A percentile compares a stretch with the other conserved stretches of the same genome.
These are phyloP conservation scores for Gracilaria domingensis DNA, from an alignment of 23 red algal genomes.

Conservation along the genomic window DNA sequence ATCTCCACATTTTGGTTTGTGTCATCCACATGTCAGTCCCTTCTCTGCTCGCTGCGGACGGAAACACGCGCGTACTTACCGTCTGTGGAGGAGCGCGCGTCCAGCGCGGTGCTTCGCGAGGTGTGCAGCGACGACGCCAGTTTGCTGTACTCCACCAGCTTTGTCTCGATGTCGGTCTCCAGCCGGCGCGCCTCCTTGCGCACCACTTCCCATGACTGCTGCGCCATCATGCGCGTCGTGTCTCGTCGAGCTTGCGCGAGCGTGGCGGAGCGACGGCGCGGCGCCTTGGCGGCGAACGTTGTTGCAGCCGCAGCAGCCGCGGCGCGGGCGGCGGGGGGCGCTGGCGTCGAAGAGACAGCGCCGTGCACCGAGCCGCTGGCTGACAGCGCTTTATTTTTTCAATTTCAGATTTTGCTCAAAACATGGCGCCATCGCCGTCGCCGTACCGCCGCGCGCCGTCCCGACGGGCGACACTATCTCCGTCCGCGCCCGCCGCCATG, in stretches of 20 bases:
- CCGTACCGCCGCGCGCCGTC: too few species aligned
- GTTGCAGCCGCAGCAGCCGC: too few species aligned
- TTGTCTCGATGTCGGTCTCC: conserved; percentile 87
- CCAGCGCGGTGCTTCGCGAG: conserved; percentile 25
- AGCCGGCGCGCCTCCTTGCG: conserved; percentile 92
- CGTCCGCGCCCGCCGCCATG: not conserved
- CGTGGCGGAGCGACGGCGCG: too few species aligned
- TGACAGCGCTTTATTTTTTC: conserved; percentile 16
- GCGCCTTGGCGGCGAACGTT: too few species aligned
- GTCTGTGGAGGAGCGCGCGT: conserved; percentile 27
- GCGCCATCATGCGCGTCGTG: conserved; percentile 30
- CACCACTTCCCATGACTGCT: conserved; percentile 82
- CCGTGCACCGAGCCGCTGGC: not conserved
- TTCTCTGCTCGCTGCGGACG: not conserved
- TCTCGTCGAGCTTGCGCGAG: too few species aligned
- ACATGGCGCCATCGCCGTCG: not conserved
- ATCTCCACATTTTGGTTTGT: conserved; percentile 36
- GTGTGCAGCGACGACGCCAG: conserved; percentile 64
- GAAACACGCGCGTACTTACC: conserved; percentile 24
- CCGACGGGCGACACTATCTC: not conserved
- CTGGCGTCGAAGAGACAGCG: too few species aligned
- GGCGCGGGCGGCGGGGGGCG: too few species aligned
- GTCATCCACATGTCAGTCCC: not conserved
- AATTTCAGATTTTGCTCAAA: not conserved
- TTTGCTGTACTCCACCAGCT: conserved; percentile 84